Percentiles rank a stretch among this genome's conserved stretches.
phyloP scores from a whole-genome alignment of 768 basidiomycete genomes.

The Exidia glandulosa region DNA sequence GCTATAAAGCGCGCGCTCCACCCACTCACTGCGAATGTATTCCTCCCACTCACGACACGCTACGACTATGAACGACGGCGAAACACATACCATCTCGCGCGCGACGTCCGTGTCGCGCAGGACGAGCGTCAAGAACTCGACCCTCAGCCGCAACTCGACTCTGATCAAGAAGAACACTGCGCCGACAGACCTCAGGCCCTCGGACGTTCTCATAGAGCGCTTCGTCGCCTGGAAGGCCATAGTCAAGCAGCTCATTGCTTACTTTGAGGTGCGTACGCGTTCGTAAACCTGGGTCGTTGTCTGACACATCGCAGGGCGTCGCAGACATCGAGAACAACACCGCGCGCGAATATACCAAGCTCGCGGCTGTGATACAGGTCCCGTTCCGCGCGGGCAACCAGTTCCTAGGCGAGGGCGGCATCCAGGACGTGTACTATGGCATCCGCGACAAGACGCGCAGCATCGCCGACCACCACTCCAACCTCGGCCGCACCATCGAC shows the following conservation, averaged over 20 bases:
- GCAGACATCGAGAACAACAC: slow-evolving; percentile 93
- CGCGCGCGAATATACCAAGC: slow-evolving; percentile 83
- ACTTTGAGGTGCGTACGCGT: slow-evolving; percentile 65
- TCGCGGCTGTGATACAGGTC: slow-evolving; percentile 93
- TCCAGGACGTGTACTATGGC: slow-evolving; percentile 91
- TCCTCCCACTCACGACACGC: background rate
- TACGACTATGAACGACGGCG: background rate
- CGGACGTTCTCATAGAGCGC: slow-evolving; percentile 92
- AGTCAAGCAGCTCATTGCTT: slow-evolving; percentile 89
- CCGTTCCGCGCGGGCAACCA: slow-evolving; percentile 94
- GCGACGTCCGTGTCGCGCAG: slow-evolving; percentile 60
- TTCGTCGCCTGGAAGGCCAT: slow-evolving; percentile 94
- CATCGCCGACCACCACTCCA: slow-evolving; percentile 94
- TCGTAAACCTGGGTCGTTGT: background rate
- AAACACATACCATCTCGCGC: slow-evolving; percentile 33
- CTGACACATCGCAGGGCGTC: slow-evolving; percentile 28
- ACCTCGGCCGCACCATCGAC: slow-evolving; percentile 91
- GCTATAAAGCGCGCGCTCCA: no score
- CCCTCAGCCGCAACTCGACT: slow-evolving; percentile 68
- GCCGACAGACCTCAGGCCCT: slow-evolving; percentile 80
- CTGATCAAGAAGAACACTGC: slow-evolving; percentile 93
- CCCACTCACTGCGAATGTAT: no score
- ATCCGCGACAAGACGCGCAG: slow-evolving; percentile 88
- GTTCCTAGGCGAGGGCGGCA: slow-evolving; percentile 94
- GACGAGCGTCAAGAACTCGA: slow-evolving; percentile 51